Base-by-base conservation (phyloP, 129 eudicot genomes). In the Ambrosia artemisiifolia region DNA sequence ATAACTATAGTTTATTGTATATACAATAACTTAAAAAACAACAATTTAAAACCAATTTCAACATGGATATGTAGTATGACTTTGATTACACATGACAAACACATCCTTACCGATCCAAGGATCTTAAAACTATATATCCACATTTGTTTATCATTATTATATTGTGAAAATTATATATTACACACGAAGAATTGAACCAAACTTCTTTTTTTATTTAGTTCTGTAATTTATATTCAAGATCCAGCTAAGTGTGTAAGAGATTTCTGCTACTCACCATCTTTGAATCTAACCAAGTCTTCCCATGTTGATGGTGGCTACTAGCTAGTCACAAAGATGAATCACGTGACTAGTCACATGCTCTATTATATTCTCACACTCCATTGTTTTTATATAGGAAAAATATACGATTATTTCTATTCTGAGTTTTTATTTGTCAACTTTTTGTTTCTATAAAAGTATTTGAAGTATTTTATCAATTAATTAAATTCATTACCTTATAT, bases 231-330 rank as follows among this genome's bases (percentile, higher is more conserved):
- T 2, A 51, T 35, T 38, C n/a, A 69, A 40, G 60, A 69, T 53
- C 48, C 77, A 78, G 77, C 77, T 63, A 78, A 78, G 77, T 42
- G 73, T 78, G 82, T 78, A 78, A 78, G 82, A 78, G 82, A 71
- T 72, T 78, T 78, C 67, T 67, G 63, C 62, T 75, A 28, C 72
- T 75, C 67, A 33, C 73, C 69, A 67, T 76, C 74, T 76, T 67
- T 76, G 69, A 67, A 76, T 76, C 62, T 67, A 55, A 42, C 67
- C 67, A 43, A 67, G 73, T 66, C 14, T 67, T 56, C 55, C 20
- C 62, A 56, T 67, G 69, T 44, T 43, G 74, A 55, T 61, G 40
- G 63, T 12, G 61, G 36, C 28, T n/a, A n/a, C 4, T 65, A 7
- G 35, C 47, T 61, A 55, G 30, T 19, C 62, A 65, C 77, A 63